Base-by-base conservation (phyloP, 176 grass and related monocot species). In the Lolium rigidum region DNA sequence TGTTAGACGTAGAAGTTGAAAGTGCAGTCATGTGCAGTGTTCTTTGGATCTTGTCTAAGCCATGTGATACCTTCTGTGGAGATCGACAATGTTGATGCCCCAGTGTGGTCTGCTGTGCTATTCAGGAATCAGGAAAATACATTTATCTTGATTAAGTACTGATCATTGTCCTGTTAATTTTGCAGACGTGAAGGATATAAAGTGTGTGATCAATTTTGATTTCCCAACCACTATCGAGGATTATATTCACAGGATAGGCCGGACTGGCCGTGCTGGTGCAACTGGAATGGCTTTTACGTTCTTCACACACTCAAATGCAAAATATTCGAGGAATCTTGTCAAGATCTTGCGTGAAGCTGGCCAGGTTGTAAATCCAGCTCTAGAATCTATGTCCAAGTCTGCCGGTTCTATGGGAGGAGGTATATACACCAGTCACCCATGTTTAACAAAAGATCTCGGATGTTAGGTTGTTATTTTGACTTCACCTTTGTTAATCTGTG, bases 131-230 rank as follows among this genome's bases (percentile, higher is more conserved):
- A 77, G 76, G 81, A 54, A 63, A 61, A 41, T 13, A 44, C 60
- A 61, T 14, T 74, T 63, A 63, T 82, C 14, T 87, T 89, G 58
- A 24, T 78, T 78, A 37, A 60, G 74, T 82, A 37, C 43, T 91
- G 20, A 78, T 37, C 7, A 37, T 69, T 20, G 73, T 68, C 51
- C 72, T 85, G 54, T 77, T 81, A 74, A 75, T 80, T 84, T 91
- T 94, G 82, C 97, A 99, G 97, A 99, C 81, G 97, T 99, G 59
- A 99, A 99, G 85, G 94, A 99, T 84, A 99, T 96, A 91, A 99
- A 99, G 85, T 99, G 97, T 46, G 97, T 99, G 65, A 85, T 99
- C 81, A 99, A 99, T 87, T 99, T 87, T 91, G 97, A 99, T 87
- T 99, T 99, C 64, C 97, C 97, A 43, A 96, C 90, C 49, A 93